A percentile compares a stretch with the other conserved stretches of the same genome.
Conservation (phyloP, 2,329 filamentous ascomycete genomes). For the Periconia sp. region DNA sequence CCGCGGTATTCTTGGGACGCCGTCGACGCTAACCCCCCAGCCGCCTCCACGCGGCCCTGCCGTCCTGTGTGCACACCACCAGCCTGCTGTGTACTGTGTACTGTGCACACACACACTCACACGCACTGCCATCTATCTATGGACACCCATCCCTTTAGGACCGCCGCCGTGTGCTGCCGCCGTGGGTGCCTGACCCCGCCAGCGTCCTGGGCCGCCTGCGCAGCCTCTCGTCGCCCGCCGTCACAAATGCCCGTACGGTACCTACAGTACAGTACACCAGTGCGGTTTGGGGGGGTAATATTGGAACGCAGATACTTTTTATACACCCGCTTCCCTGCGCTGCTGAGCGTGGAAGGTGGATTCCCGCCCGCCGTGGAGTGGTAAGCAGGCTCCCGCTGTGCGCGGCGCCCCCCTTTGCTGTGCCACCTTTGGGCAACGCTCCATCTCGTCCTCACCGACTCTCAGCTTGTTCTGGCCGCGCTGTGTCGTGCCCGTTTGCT, state of each 20-base stretch:
- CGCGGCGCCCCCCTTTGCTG: conserved; percentile 16
- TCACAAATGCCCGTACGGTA: not conserved
- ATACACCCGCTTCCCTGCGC: not conserved
- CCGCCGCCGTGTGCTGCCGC: no score
- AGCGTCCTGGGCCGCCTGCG: no score
- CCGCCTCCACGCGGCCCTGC: not conserved
- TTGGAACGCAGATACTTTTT: not conserved
- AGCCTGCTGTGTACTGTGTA: no score
- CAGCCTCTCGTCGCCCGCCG: not conserved
- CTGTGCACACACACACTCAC: no score
- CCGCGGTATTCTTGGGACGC: conserved; percentile 2
- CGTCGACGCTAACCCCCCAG: no score
- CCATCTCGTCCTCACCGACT: conserved; percentile 11
- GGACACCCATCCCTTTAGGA: not conserved
- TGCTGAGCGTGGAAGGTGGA: conserved; percentile 16
- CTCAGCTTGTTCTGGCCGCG: conserved; percentile 7
- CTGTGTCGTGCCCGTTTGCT: conserved; percentile 15
- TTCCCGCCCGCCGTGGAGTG: conserved; percentile 14
- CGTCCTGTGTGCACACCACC: no score
- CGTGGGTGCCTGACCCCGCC: not conserved
- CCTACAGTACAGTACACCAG: not conserved
- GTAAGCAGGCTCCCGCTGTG: conserved; percentile 1
- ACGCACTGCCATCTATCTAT: not conserved
- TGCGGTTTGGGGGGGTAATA: not conserved
- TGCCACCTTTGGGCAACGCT: conserved; percentile 24